Evolutionary conservation across 192 early-diverging fungal species (phyloP).

Genomic region (Pilaira anomala): DNA sequence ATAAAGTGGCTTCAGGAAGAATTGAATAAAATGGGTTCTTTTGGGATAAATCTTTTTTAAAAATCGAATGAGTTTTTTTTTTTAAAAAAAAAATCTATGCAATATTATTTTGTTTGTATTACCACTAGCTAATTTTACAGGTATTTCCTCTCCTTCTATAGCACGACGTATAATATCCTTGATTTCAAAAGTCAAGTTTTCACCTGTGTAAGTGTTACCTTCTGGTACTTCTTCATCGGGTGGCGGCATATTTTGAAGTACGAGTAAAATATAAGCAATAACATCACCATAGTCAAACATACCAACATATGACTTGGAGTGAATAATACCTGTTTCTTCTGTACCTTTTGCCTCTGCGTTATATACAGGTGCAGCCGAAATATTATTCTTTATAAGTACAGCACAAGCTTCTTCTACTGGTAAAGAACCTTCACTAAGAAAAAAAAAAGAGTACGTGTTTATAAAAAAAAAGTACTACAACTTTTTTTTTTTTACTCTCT

Average conservation of each 20-base stretch:
- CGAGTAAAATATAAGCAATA: slow-evolving; percentile 69
- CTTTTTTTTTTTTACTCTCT: too few species aligned
- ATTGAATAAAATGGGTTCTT: slow-evolving; percentile 84
- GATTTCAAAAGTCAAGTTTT: slow-evolving; percentile 51
- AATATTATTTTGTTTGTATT: neutral
- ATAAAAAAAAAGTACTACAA: too few species aligned
- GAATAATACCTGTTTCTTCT: neutral
- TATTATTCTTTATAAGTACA: slow-evolving; percentile 65
- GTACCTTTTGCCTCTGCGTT: slow-evolving; percentile 31
- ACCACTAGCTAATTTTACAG: slow-evolving; percentile 65
- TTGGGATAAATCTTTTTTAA: slow-evolving; percentile 63
- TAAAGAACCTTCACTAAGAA: slow-evolving; percentile 46
- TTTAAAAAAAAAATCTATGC: neutral
- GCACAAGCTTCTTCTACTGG: slow-evolving; percentile 72
- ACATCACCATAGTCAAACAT: slow-evolving; percentile 89
- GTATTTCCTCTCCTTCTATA: slow-evolving; percentile 46
- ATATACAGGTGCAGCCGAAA: slow-evolving; percentile 81
- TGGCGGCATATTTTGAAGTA: slow-evolving; percentile 52
- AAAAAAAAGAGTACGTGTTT: neutral
- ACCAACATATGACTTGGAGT: slow-evolving; percentile 60
- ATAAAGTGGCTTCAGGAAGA: slow-evolving; percentile 67
- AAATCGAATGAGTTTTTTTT: too few species aligned
- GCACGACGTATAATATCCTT: slow-evolving; percentile 54
- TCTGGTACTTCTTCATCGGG: slow-evolving; percentile 23
- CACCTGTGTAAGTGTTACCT: neutral